phyloP scores from a whole-genome alignment of 192 early-diverging fungal species.

The Umbelopsis vinacea region DNA sequence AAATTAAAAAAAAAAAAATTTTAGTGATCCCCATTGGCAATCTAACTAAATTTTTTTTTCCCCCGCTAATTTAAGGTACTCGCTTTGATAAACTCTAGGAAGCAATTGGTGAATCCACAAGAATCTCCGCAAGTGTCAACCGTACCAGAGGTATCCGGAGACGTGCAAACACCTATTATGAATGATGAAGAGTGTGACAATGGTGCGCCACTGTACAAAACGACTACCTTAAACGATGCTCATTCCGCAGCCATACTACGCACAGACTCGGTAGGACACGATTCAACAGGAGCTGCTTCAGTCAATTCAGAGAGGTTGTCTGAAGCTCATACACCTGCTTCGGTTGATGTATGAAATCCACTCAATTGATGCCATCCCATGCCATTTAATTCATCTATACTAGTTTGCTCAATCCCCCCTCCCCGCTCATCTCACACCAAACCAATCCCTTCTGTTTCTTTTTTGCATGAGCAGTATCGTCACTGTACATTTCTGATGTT shows the following conservation, averaged over 20 bases:
- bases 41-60: not conserved
- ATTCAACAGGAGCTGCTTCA: conserved; percentile 3
- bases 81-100: conserved; percentile 9
- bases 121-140: not conserved
- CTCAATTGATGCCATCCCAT: not conserved
- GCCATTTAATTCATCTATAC: not conserved
- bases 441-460: not conserved
- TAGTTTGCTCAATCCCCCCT: too few species aligned
- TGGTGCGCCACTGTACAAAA: not conserved
- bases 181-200: not conserved
- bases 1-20: conserved; percentile 10
- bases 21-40: conserved; percentile 43
- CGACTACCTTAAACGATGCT: not conserved
- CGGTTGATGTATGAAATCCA: not conserved
- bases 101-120: not conserved
- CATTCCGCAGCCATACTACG: not conserved
- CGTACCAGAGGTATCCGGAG: not conserved
- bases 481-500: conserved; percentile 4
- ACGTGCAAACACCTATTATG: not conserved
- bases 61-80: not conserved
- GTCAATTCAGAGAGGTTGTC: conserved; percentile 6
- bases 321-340: conserved; percentile 9
- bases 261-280: conserved; percentile 22
- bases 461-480: conserved; percentile 4
- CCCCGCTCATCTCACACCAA: not conserved